Conservation (phyloP, 1,284 basidiomycete species). For the Laetiporus sulphureus region DNA sequence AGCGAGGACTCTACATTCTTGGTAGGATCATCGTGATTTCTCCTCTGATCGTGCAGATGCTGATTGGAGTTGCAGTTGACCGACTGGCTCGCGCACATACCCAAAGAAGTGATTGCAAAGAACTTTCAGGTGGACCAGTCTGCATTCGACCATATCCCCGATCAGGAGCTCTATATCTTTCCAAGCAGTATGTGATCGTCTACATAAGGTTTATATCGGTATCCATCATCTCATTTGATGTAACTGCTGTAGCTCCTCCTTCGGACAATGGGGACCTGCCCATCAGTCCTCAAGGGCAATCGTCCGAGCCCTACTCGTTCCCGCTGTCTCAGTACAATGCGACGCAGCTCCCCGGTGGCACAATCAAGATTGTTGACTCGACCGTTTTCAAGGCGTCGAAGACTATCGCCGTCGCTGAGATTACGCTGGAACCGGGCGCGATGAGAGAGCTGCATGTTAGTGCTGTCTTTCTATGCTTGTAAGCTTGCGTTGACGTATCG, state of each 20-base stretch:
- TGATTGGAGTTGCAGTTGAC: constrained; percentile 23
- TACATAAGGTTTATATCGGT: neutral
- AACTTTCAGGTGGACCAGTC: constrained; percentile 31
- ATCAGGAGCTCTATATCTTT: constrained; percentile 33
- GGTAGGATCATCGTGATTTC: constrained; percentile 17
- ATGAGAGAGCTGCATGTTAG: constrained; percentile 52
- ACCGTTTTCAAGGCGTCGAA: constrained; percentile 47
- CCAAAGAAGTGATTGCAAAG: constrained; percentile 37
- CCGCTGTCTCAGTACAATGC: constrained; percentile 39
- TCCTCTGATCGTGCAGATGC: too few species aligned
- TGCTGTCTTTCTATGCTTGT: neutral
- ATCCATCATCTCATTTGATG: neutral
- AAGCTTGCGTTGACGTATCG: constrained; percentile 17
- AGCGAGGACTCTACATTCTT: constrained; percentile 37
- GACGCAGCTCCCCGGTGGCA: constrained; percentile 42
- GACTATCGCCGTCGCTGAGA: constrained; percentile 51
- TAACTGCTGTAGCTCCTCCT: constrained; percentile 11
- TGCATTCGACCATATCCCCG: constrained; percentile 29
- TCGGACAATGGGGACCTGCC: constrained; percentile 14
- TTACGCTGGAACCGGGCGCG: constrained; percentile 50
- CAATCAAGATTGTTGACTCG: constrained; percentile 55
- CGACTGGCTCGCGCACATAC: constrained; percentile 35
- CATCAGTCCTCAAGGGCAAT: constrained; percentile 32
- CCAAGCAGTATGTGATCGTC: constrained; percentile 19
- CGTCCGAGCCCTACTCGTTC: constrained; percentile 44